Percentiles rank a stretch among this genome's conserved stretches.
These are phyloP conservation scores for Saprolegnia diclina DNA, from an alignment of 352 stramenopile genomes.

Conservation along the genomic window DNA sequence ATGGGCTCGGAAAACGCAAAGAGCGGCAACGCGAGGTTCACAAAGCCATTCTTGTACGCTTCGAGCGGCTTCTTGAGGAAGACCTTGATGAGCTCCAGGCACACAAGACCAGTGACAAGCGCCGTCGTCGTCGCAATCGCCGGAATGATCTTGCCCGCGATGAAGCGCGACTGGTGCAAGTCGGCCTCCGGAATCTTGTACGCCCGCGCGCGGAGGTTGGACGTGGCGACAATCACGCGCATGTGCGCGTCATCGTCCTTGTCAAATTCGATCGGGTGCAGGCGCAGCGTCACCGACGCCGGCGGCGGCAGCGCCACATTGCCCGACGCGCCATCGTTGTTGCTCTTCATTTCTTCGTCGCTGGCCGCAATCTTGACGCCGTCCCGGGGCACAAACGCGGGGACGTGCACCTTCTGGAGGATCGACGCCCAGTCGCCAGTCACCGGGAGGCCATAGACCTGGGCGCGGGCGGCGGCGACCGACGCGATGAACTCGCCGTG, in stretches of 20 bases:
- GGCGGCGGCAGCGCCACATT: slow-evolving; percentile 65
- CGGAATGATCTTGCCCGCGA: slow-evolving; percentile 99
- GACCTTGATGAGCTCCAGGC: slow-evolving; percentile 97
- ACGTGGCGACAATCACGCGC: slow-evolving; percentile 95
- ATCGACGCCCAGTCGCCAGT: slow-evolving; percentile 63
- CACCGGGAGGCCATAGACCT: slow-evolving; percentile 90
- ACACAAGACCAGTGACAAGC: slow-evolving; percentile 97
- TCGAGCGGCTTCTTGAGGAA: slow-evolving; percentile 88
- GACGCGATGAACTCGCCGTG: slow-evolving; percentile 96
- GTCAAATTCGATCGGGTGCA: slow-evolving; percentile 96
- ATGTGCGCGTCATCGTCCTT: slow-evolving; percentile 99
- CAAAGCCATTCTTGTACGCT: slow-evolving; percentile 97
- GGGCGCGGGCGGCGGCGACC: slow-evolving; percentile 92
- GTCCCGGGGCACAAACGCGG: slow-evolving; percentile 89
- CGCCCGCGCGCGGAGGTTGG: slow-evolving; percentile 95
- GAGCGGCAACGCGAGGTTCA: slow-evolving; percentile 97
- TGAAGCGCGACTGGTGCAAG: slow-evolving; percentile 97
- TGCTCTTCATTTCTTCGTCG: slow-evolving; percentile 95
- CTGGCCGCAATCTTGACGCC: slow-evolving; percentile 97
- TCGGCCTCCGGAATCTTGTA: slow-evolving; percentile 98
- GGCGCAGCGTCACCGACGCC: slow-evolving; percentile 79
- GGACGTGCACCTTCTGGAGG: slow-evolving; percentile 86
- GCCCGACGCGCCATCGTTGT: slow-evolving; percentile 29
- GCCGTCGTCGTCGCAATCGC: slow-evolving; percentile 99
- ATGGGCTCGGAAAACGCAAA: slow-evolving; percentile 98